phyloP scores from a whole-genome alignment of 495 filamentous ascomycete genomes.

The Stereocaulon alpinum region DNA sequence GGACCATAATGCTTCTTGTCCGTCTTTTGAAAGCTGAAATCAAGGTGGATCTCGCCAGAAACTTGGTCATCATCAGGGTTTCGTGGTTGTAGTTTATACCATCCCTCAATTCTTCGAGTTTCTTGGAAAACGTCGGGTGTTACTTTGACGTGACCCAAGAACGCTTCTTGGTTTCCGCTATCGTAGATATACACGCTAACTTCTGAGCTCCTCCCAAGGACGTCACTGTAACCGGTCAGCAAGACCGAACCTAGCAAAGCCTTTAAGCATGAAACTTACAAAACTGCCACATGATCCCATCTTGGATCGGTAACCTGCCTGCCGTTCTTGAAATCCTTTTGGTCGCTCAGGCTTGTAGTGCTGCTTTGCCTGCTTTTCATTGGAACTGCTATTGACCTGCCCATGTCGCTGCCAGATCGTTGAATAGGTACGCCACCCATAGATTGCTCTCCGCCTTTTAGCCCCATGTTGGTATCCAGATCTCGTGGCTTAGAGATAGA shows the following conservation, averaged over 20 bases:
- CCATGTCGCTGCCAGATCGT: conserved; percentile 61
- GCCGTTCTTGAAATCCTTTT: conserved; percentile 53
- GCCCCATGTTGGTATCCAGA: conserved; percentile 39
- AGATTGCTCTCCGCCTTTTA: conserved; percentile 35
- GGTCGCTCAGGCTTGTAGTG: conserved; percentile 69
- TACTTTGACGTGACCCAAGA: conserved; percentile 81
- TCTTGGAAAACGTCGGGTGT: conserved; percentile 58
- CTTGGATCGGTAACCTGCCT: conserved; percentile 75
- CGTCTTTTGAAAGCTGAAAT: conserved; percentile 77
- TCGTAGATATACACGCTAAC: conserved; percentile 94
- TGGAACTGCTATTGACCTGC: conserved; percentile 84
- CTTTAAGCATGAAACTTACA: conserved; percentile 44
- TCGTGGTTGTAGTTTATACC: conserved; percentile 69
- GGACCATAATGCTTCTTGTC: conserved; percentile 90
- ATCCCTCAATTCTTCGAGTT: conserved; percentile 61
- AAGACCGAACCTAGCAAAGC: conserved; percentile 1
- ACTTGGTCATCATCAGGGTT: conserved; percentile 57
- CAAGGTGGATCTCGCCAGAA: conserved; percentile 83
- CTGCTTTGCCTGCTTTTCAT: conserved; percentile 94
- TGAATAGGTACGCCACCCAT: conserved; percentile 49
- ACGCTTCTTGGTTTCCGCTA: conserved; percentile 72
- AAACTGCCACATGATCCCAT: conserved; percentile 91
- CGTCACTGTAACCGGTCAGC: conserved; percentile 53
- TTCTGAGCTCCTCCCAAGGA: conserved; percentile 83
- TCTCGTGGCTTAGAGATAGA: conserved; percentile 65